Conservation (phyloP, 2,329 filamentous ascomycete genomes). For the Alternaria brassicae region DNA sequence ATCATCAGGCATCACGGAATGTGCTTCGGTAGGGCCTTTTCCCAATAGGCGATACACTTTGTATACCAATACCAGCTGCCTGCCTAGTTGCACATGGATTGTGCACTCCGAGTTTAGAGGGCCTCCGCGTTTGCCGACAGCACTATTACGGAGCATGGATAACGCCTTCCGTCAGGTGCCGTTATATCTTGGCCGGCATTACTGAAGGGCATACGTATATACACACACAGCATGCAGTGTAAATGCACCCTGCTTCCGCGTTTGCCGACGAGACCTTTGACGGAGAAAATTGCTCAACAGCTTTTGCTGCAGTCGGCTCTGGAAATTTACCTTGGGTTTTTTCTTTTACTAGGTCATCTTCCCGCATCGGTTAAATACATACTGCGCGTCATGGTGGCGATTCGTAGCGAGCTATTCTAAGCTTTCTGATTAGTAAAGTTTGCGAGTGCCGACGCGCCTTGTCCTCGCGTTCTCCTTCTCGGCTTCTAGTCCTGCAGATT, state of each 20-base stretch:
- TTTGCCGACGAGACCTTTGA: slow-evolving; percentile 6
- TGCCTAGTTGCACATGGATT: neutral
- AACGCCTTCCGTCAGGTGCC: neutral
- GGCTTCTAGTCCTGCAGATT: neutral
- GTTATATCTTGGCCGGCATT: neutral
- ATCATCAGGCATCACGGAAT: too few species aligned
- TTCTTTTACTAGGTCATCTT: slow-evolving; percentile 6
- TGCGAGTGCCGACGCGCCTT: neutral
- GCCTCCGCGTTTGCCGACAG: neutral
- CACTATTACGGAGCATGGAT: neutral
- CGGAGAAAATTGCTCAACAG: slow-evolving; percentile 6
- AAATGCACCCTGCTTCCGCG: slow-evolving; percentile 3
- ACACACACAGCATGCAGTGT: neutral
- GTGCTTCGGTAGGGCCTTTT: too few species aligned
- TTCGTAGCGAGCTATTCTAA: slow-evolving; percentile 1
- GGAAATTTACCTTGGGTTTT: slow-evolving; percentile 4
- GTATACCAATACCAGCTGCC: rapidly evolving
- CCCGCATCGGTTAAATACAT: slow-evolving; percentile 22
- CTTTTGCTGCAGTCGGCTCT: slow-evolving; percentile 23
- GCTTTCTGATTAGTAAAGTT: slow-evolving; percentile 16
- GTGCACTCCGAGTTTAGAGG: neutral
- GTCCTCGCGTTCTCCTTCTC: neutral
- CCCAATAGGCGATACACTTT: too few species aligned
- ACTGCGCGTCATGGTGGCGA: slow-evolving; percentile 16
- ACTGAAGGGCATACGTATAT: neutral